phyloP scores from a whole-genome alignment of 441 rosid species.

The Gossypium armourianum region DNA sequence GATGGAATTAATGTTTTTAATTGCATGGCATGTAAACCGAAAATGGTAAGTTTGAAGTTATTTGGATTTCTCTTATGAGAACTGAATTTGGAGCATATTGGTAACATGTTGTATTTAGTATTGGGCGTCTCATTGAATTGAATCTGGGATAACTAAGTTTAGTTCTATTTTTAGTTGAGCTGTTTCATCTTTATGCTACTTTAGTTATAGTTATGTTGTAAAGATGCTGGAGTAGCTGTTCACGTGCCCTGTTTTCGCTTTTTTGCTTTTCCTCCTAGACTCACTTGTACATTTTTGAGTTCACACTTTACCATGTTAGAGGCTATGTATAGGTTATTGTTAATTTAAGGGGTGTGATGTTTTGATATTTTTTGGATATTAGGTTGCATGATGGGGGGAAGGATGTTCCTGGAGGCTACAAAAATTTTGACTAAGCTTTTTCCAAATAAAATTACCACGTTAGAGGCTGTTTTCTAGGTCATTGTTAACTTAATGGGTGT shows the following conservation, averaged over 20 bases:
- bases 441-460: slow-evolving; percentile 30
- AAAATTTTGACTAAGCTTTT: slow-evolving; percentile 58
- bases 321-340: not conserved
- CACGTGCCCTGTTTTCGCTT: not conserved
- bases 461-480: not conserved
- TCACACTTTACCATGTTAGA: not conserved
- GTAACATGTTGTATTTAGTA: not conserved
- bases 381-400: slow-evolving; percentile 63
- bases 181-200: not conserved
- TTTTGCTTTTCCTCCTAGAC: not conserved
- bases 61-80: not conserved
- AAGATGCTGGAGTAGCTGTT: not conserved
- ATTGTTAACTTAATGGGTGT: not conserved
- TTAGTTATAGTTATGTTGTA: not conserved
- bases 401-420: slow-evolving; percentile 56
- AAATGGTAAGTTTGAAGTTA: not conserved
- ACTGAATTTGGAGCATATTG: not conserved
- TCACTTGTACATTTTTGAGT: not conserved
- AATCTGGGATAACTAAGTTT: not conserved
- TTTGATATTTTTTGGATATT: slow-evolving; percentile 46
- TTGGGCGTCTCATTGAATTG: not conserved
- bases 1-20: slow-evolving; percentile 4
- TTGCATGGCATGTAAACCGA: not conserved
- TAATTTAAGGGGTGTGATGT: slow-evolving; percentile 21
- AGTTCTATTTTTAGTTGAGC: not conserved